Conservation (phyloP, 208 protist genomes). For the Leishmania arabica region DNA sequence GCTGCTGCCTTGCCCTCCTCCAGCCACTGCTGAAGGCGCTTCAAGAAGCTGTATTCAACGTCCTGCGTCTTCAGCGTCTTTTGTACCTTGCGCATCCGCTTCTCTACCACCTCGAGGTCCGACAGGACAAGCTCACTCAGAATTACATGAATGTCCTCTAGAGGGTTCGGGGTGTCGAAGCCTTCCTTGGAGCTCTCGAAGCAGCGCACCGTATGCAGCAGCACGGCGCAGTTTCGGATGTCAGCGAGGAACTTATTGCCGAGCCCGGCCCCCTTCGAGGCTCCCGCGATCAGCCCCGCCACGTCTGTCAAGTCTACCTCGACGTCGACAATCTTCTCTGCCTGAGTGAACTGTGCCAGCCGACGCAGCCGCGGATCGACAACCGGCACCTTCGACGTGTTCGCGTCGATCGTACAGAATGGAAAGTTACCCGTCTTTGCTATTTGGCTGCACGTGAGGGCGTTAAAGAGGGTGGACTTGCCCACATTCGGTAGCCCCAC, state of each 20-base stretch:
- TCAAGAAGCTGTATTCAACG: slow-evolving; percentile 42
- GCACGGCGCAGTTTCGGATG: slow-evolving; percentile 78
- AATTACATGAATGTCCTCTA: slow-evolving; percentile 82
- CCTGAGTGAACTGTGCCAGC: slow-evolving; percentile 71
- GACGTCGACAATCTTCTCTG: slow-evolving; percentile 70
- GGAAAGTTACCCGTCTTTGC: slow-evolving; percentile 94
- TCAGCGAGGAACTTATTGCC: slow-evolving; percentile 90
- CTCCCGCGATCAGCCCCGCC: slow-evolving; percentile 88
- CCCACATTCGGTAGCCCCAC: slow-evolving; percentile 92
- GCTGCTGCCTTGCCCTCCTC: slow-evolving; percentile 58
- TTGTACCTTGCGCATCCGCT: slow-evolving; percentile 42
- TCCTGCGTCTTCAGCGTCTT: slow-evolving; percentile 51
- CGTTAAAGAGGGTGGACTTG: slow-evolving; percentile 95
- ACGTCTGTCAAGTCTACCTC: slow-evolving; percentile 90
- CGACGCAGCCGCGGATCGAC: slow-evolving; percentile 71
- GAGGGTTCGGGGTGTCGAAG: slow-evolving; percentile 75
- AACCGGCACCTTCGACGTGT: slow-evolving; percentile 76
- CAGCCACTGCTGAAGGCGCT: slow-evolving; percentile 53
- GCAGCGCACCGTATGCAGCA: slow-evolving; percentile 91
- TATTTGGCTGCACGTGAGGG: slow-evolving; percentile 84
- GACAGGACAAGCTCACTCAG: slow-evolving; percentile 80
- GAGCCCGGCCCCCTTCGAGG: slow-evolving; percentile 82
- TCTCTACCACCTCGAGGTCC: slow-evolving; percentile 83
- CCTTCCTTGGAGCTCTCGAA: slow-evolving; percentile 85
- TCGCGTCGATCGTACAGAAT: slow-evolving; percentile 94